Base-by-base conservation (phyloP, 2,329 filamentous ascomycete genomes). In the Alternaria triticimaculans region DNA sequence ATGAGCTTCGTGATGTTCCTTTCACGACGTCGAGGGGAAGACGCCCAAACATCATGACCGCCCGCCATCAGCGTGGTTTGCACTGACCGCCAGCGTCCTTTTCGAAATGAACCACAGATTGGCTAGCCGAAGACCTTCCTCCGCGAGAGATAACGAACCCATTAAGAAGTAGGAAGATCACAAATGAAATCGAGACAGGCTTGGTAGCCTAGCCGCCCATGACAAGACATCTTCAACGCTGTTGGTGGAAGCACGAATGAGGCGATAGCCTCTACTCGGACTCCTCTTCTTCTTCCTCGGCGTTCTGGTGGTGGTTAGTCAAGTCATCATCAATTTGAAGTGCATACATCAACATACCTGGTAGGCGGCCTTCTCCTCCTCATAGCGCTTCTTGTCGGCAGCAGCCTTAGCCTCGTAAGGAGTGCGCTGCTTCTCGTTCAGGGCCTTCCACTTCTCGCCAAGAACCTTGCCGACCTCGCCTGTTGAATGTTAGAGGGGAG, bases 341-440 rank as follows among this genome's bases (percentile, higher is more conserved):
- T 11, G 21, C 18, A 53, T 53, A 25, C 21, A 25, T 15, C 14
- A 18, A 37, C 25, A 60, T 76, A 80, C 79, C 25, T 68, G 69
- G 67, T 81, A 99, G 71, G 89, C 92, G 72, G 91, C 90, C 89
- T 99, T 99, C 89, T 98, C 94, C 74, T 97, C 93, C 83, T 98
- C 95, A 81, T 98, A 99, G 67, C 96, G 91, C 91, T 98, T 97
- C 93, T 98, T 99, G 85, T 99, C 96, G 70, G 91, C 87, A 56
- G 92, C 93, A 80, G 96, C 96, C 91, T 98, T 98, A 81, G 93
- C 92, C 85, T 98, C 95, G 79, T 98, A 99, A 11, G 96, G 96
- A 68, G 87, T 85, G 77, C 95, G 94, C 83, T 98, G 93, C 87
- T 96, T 93, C 74, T 97, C 93, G 83, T 88, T 92, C 71, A 99